phyloP scores from a whole-genome alignment of 2,329 filamentous ascomycete species.

The Colletotrichum sansevieriae region DNA sequence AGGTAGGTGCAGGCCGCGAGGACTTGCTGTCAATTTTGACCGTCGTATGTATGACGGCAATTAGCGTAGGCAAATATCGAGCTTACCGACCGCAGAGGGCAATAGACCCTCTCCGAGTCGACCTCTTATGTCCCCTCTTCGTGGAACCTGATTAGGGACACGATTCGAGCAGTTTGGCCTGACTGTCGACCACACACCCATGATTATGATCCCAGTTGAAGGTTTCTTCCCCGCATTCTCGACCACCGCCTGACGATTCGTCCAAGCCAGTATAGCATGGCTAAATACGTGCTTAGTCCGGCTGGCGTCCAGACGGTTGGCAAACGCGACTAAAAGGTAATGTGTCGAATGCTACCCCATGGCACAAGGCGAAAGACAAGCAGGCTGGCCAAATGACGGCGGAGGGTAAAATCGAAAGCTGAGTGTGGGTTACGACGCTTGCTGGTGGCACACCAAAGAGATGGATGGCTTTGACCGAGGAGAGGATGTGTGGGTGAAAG shows the following conservation, averaged over 20 bases:
- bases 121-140: neutral
- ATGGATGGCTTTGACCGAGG: conserved; percentile 7
- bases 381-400: neutral
- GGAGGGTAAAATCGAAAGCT: conserved; percentile 7
- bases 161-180: conserved; percentile 14
- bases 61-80: conserved; percentile 12
- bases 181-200: neutral
- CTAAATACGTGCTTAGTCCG: conserved; percentile 1
- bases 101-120: neutral
- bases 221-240: conserved; percentile 34
- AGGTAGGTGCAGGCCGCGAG: neutral
- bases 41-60: conserved; percentile 23
- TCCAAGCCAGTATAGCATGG: neutral
- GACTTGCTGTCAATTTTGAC: conserved; percentile 15
- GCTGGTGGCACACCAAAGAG: conserved; percentile 12
- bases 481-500: conserved; percentile 1
- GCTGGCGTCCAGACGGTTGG: neutral
- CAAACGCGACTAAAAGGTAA: conserved; percentile 5
- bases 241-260: neutral
- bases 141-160: neutral
- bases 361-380: conserved; percentile 4
- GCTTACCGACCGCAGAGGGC: neutral
- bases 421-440: conserved; percentile 29
- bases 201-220: conserved; percentile 19
- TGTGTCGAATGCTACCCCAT: conserved; percentile 29